Evolutionary conservation across 2,329 filamentous ascomycete species (phyloP).

Genomic region (Penicillium sp.): DNA sequence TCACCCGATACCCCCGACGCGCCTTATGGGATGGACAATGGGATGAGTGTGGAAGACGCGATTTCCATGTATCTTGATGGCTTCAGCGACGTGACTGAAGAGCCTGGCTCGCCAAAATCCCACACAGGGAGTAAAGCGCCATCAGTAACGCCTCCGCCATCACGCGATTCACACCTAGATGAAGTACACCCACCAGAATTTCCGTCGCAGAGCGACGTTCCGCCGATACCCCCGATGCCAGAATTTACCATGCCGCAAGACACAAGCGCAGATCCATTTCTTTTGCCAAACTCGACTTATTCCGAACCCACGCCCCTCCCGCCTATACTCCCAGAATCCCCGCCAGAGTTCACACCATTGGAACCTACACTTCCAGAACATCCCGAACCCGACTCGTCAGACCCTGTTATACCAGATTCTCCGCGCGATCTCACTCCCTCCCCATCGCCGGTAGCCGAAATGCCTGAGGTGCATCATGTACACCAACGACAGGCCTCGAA

Average conservation of each 20-base stretch:
- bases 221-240: constrained; percentile 22
- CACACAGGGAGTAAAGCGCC: constrained; percentile 33
- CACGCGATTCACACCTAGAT: constrained; percentile 27
- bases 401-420: constrained; percentile 5
- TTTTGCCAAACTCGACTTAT: constrained; percentile 2
- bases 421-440: constrained; percentile 10
- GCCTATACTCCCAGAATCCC: constrained; percentile 12
- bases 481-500: constrained; percentile 26
- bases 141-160: constrained; percentile 29
- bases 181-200: constrained; percentile 25
- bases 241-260: not conserved
- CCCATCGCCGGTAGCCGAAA: constrained; percentile 4
- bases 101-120: constrained; percentile 35
- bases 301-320: constrained; percentile 8
- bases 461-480: not conserved
- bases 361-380: constrained; percentile 2
- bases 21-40: constrained; percentile 54
- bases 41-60: constrained; percentile 60
- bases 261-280: not conserved
- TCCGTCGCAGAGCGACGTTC: constrained; percentile 20
- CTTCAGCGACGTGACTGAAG: constrained; percentile 49
- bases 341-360: constrained; percentile 7
- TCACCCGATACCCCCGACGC: constrained; percentile 62
- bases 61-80: constrained; percentile 61
- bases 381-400: constrained; percentile 6